A percentile compares a stretch with the other conserved stretches of the same genome.
These are phyloP conservation scores for Dioscorea dumetorum DNA, from an alignment of 106 monocot species.

Conservation along the genomic window DNA sequence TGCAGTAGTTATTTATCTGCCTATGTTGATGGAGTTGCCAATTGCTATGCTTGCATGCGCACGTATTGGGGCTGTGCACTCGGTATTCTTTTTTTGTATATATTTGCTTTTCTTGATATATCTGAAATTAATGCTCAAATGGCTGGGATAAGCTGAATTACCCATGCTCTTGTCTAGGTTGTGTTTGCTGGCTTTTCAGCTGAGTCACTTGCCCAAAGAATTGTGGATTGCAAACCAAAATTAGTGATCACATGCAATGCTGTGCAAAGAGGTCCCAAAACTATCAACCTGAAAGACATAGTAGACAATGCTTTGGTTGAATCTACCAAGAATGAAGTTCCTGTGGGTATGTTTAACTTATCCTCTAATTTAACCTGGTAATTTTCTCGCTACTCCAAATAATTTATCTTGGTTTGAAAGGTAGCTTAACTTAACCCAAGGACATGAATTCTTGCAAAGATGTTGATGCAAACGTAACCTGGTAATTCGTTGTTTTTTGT, in stretches of 20 bases:
- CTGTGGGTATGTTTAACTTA: conserved; percentile 49
- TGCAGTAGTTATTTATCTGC: conserved; percentile 86
- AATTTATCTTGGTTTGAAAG: too few relatives aligned
- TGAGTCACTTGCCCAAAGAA: conserved; percentile 89
- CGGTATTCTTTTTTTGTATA: conserved; percentile 37
- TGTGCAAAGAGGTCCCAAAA: conserved; percentile 75
- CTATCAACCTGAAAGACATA: conserved; percentile 79
- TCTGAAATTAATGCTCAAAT: not conserved
- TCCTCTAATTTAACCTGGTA: not conserved
- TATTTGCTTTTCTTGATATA: not conserved
- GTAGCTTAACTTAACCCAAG: too few relatives aligned
- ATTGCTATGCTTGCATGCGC: conserved; percentile 98
- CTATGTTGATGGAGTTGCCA: conserved; percentile 95
- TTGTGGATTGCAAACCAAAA: conserved; percentile 94
- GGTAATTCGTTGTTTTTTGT: too few relatives aligned
- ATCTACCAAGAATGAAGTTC: conserved; percentile 40
- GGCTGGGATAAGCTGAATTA: not conserved
- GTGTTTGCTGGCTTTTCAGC: conserved; percentile 99
- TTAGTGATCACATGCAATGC: conserved; percentile 93
- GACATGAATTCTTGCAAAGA: too few relatives aligned
- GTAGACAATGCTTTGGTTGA: conserved; percentile 69
- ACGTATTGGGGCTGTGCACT: conserved; percentile 95
- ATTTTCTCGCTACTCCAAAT: too few relatives aligned
- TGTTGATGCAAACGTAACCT: too few relatives aligned
- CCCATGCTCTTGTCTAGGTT: conserved; percentile 43